Evolutionary conservation across 1,139 yeast genomes (phyloP).

Genomic region (Pichia sp.): DNA sequence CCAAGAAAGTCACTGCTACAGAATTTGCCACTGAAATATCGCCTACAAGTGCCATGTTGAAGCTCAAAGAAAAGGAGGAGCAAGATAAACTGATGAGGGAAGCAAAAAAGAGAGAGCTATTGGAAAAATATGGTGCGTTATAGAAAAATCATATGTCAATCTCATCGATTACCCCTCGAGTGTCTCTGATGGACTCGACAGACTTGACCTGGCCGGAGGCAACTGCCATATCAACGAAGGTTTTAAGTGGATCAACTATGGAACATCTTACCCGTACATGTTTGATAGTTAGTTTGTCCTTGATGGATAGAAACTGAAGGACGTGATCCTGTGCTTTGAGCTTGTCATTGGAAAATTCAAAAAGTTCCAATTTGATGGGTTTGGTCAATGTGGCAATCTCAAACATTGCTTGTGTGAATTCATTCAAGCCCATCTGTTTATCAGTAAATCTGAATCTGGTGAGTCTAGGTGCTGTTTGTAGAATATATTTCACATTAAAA

Average conservation of each 20-base stretch:
- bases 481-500: constrained; percentile 2
- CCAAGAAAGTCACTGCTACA: constrained; percentile 33
- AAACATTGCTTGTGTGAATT: constrained; percentile 1
- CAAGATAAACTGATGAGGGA: constrained; percentile 28
- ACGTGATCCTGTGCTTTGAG: neutral
- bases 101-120: constrained; percentile 28
- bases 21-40: constrained; percentile 45
- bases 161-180: neutral
- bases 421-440: neutral
- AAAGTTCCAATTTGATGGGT: neutral
- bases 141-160: constrained; percentile 2
- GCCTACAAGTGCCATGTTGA: constrained; percentile 50
- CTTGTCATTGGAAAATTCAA: neutral
- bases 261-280: neutral
- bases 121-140: constrained; percentile 36
- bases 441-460: constrained; percentile 1
- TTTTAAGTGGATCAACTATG: neutral
- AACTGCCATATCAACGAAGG: neutral
- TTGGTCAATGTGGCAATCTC: constrained; percentile 2
- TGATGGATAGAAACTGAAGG: constrained; percentile 2
- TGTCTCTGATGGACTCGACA: neutral
- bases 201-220: neutral
- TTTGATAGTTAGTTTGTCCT: constrained; percentile 2
- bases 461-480: constrained; percentile 1
- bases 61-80: constrained; percentile 34